Percentiles rank a stretch among this genome's conserved stretches.
Evolutionary conservation across 164 flowering plant genomes (phyloP).

Genomic region (Litsea cubeba): DNA sequence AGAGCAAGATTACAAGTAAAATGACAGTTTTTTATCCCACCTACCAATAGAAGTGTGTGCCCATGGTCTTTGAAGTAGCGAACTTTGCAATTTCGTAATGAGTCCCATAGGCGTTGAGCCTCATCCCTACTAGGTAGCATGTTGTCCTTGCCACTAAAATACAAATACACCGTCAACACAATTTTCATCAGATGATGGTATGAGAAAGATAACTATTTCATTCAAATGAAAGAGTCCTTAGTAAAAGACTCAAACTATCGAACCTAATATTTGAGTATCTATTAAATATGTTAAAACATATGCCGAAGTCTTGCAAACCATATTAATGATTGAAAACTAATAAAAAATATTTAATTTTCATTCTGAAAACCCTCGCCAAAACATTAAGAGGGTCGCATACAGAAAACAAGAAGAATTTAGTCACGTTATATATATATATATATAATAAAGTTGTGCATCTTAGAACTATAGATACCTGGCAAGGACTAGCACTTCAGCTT

Average conservation of each 20-base stretch:
- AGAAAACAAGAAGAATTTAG: no score
- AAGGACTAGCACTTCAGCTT: conserved; percentile 90
- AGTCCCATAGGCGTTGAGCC: conserved; percentile 46
- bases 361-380: no score
- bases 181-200: not conserved
- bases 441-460: not conserved
- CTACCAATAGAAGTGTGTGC: conserved; percentile 29
- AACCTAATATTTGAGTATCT: not conserved
- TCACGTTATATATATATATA: no score
- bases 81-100: conserved; percentile 51
- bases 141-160: conserved; percentile 76
- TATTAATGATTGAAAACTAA: not conserved
- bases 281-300: not conserved
- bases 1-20: conserved; percentile 1
- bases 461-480: conserved; percentile 50
- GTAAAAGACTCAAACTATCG: not conserved
- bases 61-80: conserved; percentile 69
- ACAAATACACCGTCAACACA: no score
- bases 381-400: no score
- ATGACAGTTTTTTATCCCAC: not conserved
- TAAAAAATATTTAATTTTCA: no score
- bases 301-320: not conserved
- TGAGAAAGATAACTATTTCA: not conserved
- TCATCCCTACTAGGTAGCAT: conserved; percentile 78
- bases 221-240: not conserved